phyloP scores from a whole-genome alignment of 1,284 basidiomycete species.

The Tylopilus orsonianus region DNA sequence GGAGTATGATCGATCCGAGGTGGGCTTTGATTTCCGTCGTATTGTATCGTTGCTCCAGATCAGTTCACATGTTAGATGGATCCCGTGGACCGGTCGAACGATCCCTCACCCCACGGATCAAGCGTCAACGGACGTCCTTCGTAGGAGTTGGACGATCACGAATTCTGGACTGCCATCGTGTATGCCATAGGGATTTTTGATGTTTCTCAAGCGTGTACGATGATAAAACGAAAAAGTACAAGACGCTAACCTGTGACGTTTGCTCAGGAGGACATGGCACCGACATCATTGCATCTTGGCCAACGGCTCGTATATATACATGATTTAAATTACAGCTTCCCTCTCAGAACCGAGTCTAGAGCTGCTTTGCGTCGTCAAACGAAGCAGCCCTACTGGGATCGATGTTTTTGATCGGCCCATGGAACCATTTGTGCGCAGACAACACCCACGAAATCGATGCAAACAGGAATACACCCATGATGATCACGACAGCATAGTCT shows the following conservation, averaged over 20 bases:
- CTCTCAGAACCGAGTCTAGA: not conserved
- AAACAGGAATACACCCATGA: slow-evolving; percentile 63
- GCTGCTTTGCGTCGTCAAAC: slow-evolving; percentile 15
- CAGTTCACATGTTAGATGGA: slow-evolving; percentile 9
- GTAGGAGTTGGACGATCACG: slow-evolving; percentile 7
- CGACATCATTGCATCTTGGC: not conserved
- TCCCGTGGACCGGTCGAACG: slow-evolving; percentile 19
- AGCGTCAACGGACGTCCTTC: slow-evolving; percentile 28
- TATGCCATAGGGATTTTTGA: not conserved
- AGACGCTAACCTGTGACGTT: not conserved
- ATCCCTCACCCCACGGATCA: slow-evolving; percentile 25
- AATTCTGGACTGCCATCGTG: not conserved
- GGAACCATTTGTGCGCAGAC: slow-evolving; percentile 71
- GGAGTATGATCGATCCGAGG: slow-evolving; percentile 28
- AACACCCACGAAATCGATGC: slow-evolving; percentile 62
- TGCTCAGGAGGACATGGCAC: not conserved
- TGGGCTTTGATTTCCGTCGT: not conserved
- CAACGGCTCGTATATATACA: not conserved
- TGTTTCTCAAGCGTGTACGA: slow-evolving; percentile 5
- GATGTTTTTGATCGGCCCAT: slow-evolving; percentile 59
- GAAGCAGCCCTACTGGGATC: slow-evolving; percentile 29
- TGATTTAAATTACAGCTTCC: not conserved
- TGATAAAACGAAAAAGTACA: not conserved
- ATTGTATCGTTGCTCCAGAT: not conserved
- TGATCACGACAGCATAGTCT: slow-evolving; percentile 70